Evolutionary conservation across 768 basidiomycete genomes (phyloP).

Genomic region (Trametes gibbosa): DNA sequence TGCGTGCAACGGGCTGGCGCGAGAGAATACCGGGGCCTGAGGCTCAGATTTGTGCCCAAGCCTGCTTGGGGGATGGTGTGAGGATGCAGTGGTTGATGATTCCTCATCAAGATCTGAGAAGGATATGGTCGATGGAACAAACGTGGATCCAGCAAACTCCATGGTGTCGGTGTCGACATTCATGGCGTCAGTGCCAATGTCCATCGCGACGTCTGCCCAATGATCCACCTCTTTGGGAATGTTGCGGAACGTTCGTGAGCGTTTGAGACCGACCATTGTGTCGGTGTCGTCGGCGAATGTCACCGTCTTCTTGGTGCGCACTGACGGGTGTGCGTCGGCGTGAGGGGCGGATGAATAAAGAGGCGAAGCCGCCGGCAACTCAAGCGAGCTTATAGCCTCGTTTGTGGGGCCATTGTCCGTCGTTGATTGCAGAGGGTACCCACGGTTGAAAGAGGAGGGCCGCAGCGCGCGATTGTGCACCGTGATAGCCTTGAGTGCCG

Average conservation of each 20-base stretch:
- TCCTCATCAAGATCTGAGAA: background rate
- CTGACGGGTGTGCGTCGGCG: background rate
- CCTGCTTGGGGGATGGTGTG: background rate
- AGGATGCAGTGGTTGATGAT: too few species aligned
- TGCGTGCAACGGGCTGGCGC: background rate
- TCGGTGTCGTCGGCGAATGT: background rate
- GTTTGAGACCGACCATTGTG: background rate
- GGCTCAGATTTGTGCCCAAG: background rate
- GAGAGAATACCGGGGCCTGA: background rate
- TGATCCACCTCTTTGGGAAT: background rate
- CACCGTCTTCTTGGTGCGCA: background rate
- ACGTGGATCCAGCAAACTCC: background rate
- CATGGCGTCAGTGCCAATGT: background rate
- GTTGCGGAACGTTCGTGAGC: background rate
- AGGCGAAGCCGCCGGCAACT: background rate
- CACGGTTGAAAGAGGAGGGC: background rate
- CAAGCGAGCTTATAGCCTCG: background rate
- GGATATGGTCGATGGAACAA: background rate
- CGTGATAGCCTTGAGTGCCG: background rate
- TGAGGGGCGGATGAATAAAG: background rate
- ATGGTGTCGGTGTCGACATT: background rate
- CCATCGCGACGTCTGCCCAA: background rate
- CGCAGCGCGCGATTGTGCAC: slow-evolving; percentile 2
- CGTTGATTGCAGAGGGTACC: too few species aligned
- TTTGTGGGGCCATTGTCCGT: too few species aligned